Base-by-base conservation (phyloP, 2,329 filamentous ascomycete genomes). In the Metarhizium humberi region DNA sequence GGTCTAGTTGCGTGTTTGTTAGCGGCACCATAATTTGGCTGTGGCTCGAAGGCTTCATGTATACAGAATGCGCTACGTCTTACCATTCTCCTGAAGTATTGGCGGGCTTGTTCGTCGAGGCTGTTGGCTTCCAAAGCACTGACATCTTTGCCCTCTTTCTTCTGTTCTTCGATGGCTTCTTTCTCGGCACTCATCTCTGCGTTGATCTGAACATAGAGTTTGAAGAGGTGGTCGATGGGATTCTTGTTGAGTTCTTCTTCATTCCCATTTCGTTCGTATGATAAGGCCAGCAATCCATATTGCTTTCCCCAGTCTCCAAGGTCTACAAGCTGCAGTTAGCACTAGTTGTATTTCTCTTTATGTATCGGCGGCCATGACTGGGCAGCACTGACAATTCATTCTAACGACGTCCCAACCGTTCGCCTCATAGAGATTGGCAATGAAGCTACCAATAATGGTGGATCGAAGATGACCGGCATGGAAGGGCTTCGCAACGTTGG, bases 401-500 rank as follows among this genome's bases (percentile, higher is more conserved):
- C 85, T 78, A 53, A 78, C 71, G 0, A 90, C 85, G 40, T 91
- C 82, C 86, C 86, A 91, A 51, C 87, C 88, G 38, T 83, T 83
- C 36, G 74, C 75, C 63, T 86, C 78, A 67, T 90, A 87, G 18
- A 90, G 71, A 66, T 90, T 90, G 25, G 85, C 75, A 45, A 91
- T 75, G 72, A 90, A 91, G 43, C 86, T 86, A 51, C 87, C 87
- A 58, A 91, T 90, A 66, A 91, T 90, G 42, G 87, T 92, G 62
- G 84, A 87, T 64, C 88, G 79, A 63, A 91, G 74, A 69, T 92
- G 87, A 13, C 87, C 86, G 43, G 87, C 87, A 66, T 90, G 87
- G 75, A 91, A 91, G 29, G 87, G 88, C 72, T 92, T 92, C 49
- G 89, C 89, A 57, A 94, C 91, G 68, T 94, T 94, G 52, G 90